Evolutionary conservation across 1,284 basidiomycete species (phyloP).

Genomic region (Lentinus polychrous): DNA sequence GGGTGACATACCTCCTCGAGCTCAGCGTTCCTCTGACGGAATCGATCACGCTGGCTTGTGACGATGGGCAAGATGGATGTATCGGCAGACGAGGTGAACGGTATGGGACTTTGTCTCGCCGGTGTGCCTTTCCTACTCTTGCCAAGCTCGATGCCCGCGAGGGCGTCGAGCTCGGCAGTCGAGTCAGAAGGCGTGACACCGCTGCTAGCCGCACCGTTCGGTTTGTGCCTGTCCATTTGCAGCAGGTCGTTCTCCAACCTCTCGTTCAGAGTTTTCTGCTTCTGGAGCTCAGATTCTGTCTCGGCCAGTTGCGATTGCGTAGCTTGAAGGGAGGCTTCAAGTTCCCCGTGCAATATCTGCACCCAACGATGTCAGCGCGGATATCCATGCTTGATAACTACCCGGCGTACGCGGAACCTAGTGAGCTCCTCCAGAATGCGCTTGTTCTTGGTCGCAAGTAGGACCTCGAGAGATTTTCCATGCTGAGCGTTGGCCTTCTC

Average conservation of each 20-base stretch:
- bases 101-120: slow-evolving; percentile 52
- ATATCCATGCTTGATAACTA: neutral
- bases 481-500: slow-evolving; percentile 74
- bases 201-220: slow-evolving; percentile 18
- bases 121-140: slow-evolving; percentile 43
- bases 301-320: slow-evolving; percentile 53
- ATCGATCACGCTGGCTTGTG: slow-evolving; percentile 92
- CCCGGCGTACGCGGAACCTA: slow-evolving; percentile 64
- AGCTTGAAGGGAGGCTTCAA: slow-evolving; percentile 60
- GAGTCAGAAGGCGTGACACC: slow-evolving; percentile 11
- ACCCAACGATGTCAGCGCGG: slow-evolving; percentile 1
- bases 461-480: slow-evolving; percentile 81
- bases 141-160: slow-evolving; percentile 72
- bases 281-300: slow-evolving; percentile 64
- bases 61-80: slow-evolving; percentile 94
- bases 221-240: slow-evolving; percentile 58
- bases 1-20: slow-evolving; percentile 75
- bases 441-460: slow-evolving; percentile 92
- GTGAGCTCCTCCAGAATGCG: slow-evolving; percentile 92
- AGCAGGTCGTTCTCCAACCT: slow-evolving; percentile 88
- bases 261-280: slow-evolving; percentile 78
- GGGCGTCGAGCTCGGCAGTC: slow-evolving; percentile 27
- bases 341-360: slow-evolving; percentile 79
- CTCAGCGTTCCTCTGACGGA: slow-evolving; percentile 92
- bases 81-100: slow-evolving; percentile 71